phyloP scores from a whole-genome alignment of 164 flowering plant genomes.

The Chimonanthus praecox region DNA sequence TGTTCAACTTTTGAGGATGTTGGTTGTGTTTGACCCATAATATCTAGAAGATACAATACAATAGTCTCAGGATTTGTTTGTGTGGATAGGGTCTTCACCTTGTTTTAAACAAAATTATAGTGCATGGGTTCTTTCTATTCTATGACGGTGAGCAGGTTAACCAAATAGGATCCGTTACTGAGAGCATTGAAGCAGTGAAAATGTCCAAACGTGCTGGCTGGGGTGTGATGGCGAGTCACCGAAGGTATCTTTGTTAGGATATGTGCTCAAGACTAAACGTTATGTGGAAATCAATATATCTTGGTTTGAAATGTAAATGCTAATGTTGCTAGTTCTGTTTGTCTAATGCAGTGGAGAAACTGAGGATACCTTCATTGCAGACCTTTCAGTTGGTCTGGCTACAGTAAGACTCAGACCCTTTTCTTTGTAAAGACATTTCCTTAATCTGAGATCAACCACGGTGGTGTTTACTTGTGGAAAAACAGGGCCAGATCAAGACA shows the following conservation, averaged over 20 bases:
- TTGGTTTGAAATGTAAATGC: too few species aligned
- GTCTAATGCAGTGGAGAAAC: conserved; percentile 37
- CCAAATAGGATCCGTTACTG: conserved; percentile 40
- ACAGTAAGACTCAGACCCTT: conserved; percentile 17
- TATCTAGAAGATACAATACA: too few species aligned
- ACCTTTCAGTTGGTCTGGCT: conserved; percentile 43
- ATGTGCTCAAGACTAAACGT: neutral
- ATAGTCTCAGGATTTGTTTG: too few species aligned
- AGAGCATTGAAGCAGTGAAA: conserved; percentile 41
- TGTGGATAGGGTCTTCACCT: neutral
- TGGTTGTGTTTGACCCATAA: too few species aligned
- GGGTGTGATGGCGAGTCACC: conserved; percentile 45
- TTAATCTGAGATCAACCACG: neutral
- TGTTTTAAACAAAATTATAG: too few species aligned
- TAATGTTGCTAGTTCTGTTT: neutral
- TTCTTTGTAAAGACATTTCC: neutral
- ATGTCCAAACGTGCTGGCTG: conserved; percentile 41
- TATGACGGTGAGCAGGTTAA: conserved; percentile 22
- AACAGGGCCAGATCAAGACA: conserved; percentile 38
- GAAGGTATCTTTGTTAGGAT: conserved; percentile 17
- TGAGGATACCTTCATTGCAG: conserved; percentile 45
- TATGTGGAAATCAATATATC: neutral
- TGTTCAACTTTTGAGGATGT: neutral
- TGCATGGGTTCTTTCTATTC: too few species aligned
- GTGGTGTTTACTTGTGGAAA: neutral